A percentile compares a stretch with the other conserved stretches of the same genome.
Conservation (phyloP, 805 yeast species). For the Candida coleopterorum region DNA sequence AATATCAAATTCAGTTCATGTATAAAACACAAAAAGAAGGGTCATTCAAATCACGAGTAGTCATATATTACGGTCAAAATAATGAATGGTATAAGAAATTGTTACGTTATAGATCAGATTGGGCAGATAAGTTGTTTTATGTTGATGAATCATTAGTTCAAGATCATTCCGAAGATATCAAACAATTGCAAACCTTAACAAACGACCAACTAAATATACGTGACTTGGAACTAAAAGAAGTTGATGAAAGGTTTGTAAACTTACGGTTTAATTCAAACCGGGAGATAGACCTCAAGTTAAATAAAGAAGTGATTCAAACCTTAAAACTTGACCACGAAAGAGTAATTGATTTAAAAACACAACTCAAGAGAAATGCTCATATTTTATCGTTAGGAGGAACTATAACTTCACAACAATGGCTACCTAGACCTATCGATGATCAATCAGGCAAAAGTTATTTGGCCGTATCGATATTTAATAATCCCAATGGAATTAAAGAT, state of each 20-base stretch:
- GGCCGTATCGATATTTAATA: constrained; percentile 47
- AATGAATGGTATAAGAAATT: constrained; percentile 37
- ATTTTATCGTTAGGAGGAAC: constrained; percentile 47
- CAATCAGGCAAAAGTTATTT: constrained; percentile 30
- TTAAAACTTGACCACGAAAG: constrained; percentile 3
- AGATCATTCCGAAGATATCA: constrained; percentile 5
- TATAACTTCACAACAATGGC: constrained; percentile 53
- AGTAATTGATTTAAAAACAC: neutral
- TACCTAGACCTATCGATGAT: constrained; percentile 20
- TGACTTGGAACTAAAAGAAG: constrained; percentile 6
- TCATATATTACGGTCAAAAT: constrained; percentile 46
- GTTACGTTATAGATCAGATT: constrained; percentile 41
- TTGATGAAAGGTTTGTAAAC: constrained; percentile 6
- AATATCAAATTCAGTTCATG: constrained; percentile 1
- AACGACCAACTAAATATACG: constrained; percentile 12
- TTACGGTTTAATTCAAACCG: constrained; percentile 5
- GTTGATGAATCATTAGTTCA: constrained; percentile 26
- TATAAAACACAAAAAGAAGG: constrained; percentile 17
- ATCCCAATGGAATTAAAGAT: constrained; percentile 17
- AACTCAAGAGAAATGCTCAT: constrained; percentile 5
- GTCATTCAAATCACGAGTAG: constrained; percentile 28
- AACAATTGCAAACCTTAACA: neutral
- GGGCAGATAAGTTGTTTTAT: constrained; percentile 46
- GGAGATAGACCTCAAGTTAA: neutral
- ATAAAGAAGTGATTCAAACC: neutral